Conservation (phyloP, 768 basidiomycete genomes). For the Galerina marginata region DNA sequence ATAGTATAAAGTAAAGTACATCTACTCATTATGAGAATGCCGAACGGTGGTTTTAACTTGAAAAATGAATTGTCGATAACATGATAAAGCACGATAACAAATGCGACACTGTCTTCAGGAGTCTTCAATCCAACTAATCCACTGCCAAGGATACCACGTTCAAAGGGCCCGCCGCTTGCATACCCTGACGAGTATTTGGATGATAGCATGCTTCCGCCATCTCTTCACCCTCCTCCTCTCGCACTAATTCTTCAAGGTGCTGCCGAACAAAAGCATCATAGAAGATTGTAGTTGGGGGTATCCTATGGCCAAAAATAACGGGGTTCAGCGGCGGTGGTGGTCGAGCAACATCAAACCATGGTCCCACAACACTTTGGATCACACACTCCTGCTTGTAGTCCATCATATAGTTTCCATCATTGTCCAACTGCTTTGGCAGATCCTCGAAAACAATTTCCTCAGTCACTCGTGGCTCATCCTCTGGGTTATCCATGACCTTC, state of each 20-base stretch:
- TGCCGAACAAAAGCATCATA: slow-evolving; percentile 25
- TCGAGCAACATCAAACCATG: slow-evolving; percentile 22
- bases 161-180: background rate
- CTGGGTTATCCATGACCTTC: background rate
- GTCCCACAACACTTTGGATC: background rate
- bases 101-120: background rate
- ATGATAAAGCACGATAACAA: background rate
- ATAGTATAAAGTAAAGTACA: too few relatives aligned
- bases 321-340: slow-evolving; percentile 30
- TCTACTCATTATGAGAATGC: too few relatives aligned
- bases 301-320: slow-evolving; percentile 9
- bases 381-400: slow-evolving; percentile 3
- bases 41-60: too few relatives aligned
- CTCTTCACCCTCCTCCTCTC: slow-evolving; percentile 11
- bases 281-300: slow-evolving; percentile 23
- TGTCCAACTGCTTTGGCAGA: slow-evolving; percentile 13
- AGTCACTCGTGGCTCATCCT: background rate
- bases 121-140: background rate
- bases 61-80: background rate
- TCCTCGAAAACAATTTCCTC: slow-evolving; percentile 14
- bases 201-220: background rate
- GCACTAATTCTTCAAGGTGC: slow-evolving; percentile 15
- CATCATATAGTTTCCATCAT: background rate
- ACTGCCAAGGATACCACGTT: background rate
- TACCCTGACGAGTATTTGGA: background rate